Evolutionary conservation across 495 filamentous ascomycete genomes (phyloP), one percentile per base, ranked within the genome.

Genomic region (Zalerion maritima): DNA sequence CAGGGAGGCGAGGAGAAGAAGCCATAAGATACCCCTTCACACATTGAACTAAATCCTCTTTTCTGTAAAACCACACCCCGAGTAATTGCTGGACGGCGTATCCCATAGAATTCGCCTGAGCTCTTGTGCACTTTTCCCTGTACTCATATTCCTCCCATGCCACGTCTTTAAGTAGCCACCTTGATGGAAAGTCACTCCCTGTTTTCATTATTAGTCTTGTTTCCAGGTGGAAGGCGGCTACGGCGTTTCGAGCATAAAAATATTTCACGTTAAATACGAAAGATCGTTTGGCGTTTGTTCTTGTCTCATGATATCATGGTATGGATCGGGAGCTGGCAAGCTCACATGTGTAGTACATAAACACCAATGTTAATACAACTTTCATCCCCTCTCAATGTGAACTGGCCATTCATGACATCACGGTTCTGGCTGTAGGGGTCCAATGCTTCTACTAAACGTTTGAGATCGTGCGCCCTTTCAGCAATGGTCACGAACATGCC

Each of bases 1-100:
- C n/a, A n/a, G n/a, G n/a, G n/a, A n/a, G n/a, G n/a, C n/a, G 59
- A 62, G 26, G 57, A 63, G 49, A 46, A 52, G 60, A 69, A 69
- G 57, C 50, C 51, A 31, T 62, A 49, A 64, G 28, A 10, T 24
- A n/a, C 21, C 28, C 15, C 23, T n/a, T 32, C 27, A 41, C 14
- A 13, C 26, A 29, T 43, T 46, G 43, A 45, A 32, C 36, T 43
- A 32, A 38, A 20, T 29, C 37, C 35, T 16, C 36, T 46, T 42
- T 24, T 42, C 41, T 35, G 41, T 29, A 32, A 37, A 45, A 41
- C 37, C 27, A 27, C 32, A 55, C 41, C 46, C 41, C 46, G 42
- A 49, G 40, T 47, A 45, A 42, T 31, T 29, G 26, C 4, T 29
- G 40, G 31, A 31, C 13, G 34, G 47, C 26, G 37, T 50, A 40